Conservation (phyloP, 2,329 filamentous ascomycete species). For the Neophaeococcomyces mojaviensis region DNA sequence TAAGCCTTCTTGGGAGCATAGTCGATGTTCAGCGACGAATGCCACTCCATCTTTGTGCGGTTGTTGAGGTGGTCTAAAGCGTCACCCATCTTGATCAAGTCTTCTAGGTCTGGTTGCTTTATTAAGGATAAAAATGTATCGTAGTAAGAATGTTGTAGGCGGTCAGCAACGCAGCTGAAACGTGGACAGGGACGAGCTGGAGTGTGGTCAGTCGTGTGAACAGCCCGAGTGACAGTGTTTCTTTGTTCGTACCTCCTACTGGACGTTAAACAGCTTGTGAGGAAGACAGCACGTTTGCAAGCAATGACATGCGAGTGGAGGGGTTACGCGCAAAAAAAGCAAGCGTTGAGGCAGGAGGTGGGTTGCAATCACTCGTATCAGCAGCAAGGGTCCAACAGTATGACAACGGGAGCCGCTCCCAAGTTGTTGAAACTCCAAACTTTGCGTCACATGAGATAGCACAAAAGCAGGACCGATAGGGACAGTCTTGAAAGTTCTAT, state of each 20-base stretch:
- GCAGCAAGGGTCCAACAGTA: background rate
- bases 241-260: background rate
- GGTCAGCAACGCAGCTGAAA: constrained; percentile 7
- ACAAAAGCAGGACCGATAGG: no score
- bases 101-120: background rate
- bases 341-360: background rate
- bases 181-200: background rate
- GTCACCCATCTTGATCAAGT: constrained; percentile 48
- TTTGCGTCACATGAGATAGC: no score
- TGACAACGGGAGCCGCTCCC: no score
- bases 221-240: no score
- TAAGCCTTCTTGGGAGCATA: constrained; percentile 81
- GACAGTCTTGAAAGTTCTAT: no score
- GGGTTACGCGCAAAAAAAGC: constrained; percentile 1
- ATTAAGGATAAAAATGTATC: background rate
- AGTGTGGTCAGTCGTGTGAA: background rate
- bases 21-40: constrained; percentile 77
- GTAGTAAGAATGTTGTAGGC: background rate
- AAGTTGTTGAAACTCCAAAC: no score
- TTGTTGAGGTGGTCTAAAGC: constrained; percentile 81
- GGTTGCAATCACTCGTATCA: background rate
- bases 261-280: background rate
- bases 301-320: constrained; percentile 2
- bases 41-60: constrained; percentile 64
- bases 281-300: constrained; percentile 1